Base-by-base conservation (phyloP, 1,284 basidiomycete genomes). In the Apiotrichum veenhuisii region DNA sequence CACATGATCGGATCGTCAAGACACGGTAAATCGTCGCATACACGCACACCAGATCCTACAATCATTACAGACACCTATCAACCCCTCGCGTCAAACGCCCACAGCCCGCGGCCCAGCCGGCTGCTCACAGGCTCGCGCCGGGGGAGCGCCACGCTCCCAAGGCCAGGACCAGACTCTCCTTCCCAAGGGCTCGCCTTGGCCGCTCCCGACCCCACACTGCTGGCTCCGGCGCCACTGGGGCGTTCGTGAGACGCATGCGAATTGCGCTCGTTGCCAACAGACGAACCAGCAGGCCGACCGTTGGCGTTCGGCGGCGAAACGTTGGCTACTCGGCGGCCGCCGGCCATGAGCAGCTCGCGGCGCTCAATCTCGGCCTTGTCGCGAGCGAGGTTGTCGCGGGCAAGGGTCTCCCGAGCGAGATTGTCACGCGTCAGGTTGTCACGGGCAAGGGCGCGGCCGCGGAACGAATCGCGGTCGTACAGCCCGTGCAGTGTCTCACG, bases 51-150 rank as follows among this genome's bases (percentile, higher is more conserved):
- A 7, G 37, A 38, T 7, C n/a, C 40, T 42, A 20, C 42, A 17
- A 44, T 20, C 42, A 46, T 12, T 34, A 33, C 11, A 18, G 11
- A 41, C 40, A 41, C 20, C 40, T 2, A 26, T 43, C 44, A 66
- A 12, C 63, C 58, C 26, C 65, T 50, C 27, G 64, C 62, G 47
- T 69, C 67, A 53, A 67, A 71, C 25, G 65, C 67, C 69, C 69
- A 71, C 30, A 71, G 53, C 20, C 69, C 69, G n/a, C 67, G 58
- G 14, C 69, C 67, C 9, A 70, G 54, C 23, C 66, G 50, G 9
- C 25, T 26, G 47, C 54, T 55, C 4, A 55, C 55, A 5, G 64
- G 36, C 40, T 65, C 63, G 37, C 63, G 56, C 14, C 66, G 44
- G 5, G 69, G 68, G 0, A 71, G 47, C 5, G 68, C 57, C 0